phyloP scores from a whole-genome alignment of 2,329 filamentous ascomycete genomes.

The Purpureocillium lavendulum region DNA sequence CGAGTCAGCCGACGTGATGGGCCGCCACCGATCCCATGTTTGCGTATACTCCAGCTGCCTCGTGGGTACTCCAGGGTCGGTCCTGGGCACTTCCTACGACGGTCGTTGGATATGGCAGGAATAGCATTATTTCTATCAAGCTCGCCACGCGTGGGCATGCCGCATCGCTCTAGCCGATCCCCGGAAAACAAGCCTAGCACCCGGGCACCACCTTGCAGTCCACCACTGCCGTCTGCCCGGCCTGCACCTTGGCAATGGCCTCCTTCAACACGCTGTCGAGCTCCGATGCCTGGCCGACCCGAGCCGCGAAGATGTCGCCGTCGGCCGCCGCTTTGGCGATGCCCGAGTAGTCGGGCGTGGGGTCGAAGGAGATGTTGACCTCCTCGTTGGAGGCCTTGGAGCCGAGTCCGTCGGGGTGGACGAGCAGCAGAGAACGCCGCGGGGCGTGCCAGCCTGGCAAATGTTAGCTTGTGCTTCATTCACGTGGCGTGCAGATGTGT shows the following conservation, averaged over 20 bases:
- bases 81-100: too few species aligned
- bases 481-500: background rate
- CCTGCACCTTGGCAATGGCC: conserved; percentile 41
- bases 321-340: conserved; percentile 53
- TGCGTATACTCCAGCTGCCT: too few species aligned
- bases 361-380: conserved; percentile 53
- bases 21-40: too few species aligned
- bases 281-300: conserved; percentile 35
- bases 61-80: too few species aligned
- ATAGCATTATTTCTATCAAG: too few species aligned
- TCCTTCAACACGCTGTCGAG: conserved; percentile 38
- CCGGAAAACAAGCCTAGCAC: conserved; percentile 19
- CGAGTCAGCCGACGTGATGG: too few species aligned
- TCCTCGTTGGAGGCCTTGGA: conserved; percentile 51
- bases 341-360: conserved; percentile 48
- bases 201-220: conserved; percentile 42
- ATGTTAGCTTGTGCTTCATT: conserved; percentile 9
- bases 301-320: conserved; percentile 41
- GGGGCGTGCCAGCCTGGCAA: conserved; percentile 50
- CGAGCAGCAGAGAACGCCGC: conserved; percentile 44
- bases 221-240: conserved; percentile 43
- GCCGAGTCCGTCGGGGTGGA: conserved; percentile 49
- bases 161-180: background rate
- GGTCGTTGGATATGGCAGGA: too few species aligned
- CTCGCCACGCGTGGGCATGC: background rate